phyloP scores from a whole-genome alignment of 1,284 basidiomycete species.

The Rugosomyces carneus region DNA sequence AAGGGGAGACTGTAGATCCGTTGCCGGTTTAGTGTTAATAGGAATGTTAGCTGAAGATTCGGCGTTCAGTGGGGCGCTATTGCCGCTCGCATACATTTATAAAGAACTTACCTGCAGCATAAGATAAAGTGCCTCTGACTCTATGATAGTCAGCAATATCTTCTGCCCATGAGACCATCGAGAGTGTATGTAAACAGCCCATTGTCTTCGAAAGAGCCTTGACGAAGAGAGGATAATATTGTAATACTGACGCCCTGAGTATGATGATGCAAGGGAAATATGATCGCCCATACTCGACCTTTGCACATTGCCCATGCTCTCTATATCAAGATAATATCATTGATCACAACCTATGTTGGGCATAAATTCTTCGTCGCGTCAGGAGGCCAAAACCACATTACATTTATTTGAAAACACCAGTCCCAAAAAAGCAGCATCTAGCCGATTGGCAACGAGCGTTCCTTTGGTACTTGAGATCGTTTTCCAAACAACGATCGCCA shows the following conservation, averaged over 20 bases:
- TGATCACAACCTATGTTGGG: background rate
- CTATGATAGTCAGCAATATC: slow-evolving; percentile 7
- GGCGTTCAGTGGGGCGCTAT: too few species aligned
- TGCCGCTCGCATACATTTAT: too few species aligned
- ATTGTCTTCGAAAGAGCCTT: background rate
- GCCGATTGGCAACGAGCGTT: background rate
- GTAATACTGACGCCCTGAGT: background rate
- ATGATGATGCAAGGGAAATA: background rate
- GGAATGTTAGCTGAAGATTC: background rate
- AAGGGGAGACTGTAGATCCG: background rate
- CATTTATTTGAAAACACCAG: background rate
- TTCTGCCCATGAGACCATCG: slow-evolving; percentile 11
- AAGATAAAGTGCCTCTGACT: slow-evolving; percentile 10
- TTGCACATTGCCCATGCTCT: background rate
- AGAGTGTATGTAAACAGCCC: slow-evolving; percentile 3
- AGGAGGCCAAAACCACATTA: background rate
- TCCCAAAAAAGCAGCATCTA: background rate
- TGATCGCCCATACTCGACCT: background rate
- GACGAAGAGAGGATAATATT: background rate
- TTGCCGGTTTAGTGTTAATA: background rate
- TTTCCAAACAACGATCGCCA: background rate
- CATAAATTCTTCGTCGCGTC: background rate
- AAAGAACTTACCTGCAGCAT: slow-evolving; percentile 4
- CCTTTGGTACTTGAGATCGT: background rate
- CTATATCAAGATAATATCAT: background rate